phyloP scores from a whole-genome alignment of 2,329 filamentous ascomycete genomes.

The Intubia oerlemansii region DNA sequence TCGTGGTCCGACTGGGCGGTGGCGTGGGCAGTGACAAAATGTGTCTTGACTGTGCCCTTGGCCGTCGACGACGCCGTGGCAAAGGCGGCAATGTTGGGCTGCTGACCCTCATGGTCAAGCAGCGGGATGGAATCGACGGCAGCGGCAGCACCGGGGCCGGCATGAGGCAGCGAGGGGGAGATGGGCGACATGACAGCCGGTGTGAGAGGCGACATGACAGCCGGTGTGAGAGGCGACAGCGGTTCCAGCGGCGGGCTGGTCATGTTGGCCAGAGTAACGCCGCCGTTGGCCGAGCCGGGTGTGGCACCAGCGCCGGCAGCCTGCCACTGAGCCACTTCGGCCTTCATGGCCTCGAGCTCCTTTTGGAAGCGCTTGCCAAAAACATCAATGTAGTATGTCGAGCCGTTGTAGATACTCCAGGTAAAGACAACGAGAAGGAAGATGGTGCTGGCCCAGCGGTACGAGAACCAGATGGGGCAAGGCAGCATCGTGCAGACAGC shows the following conservation, averaged over 20 bases:
- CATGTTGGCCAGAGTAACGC: too few species aligned
- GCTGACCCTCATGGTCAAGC: conserved; percentile 21
- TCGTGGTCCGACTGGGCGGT: conserved; percentile 3
- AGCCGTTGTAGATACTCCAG: conserved; percentile 93
- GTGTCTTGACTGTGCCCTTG: conserved; percentile 2
- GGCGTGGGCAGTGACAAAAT: background rate
- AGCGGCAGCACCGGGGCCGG: too few species aligned
- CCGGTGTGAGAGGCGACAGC: too few species aligned
- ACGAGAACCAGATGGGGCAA: conserved; percentile 89
- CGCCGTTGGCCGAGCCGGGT: too few species aligned
- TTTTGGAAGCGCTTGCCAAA: conserved; percentile 95
- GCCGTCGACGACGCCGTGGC: too few species aligned
- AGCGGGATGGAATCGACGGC: too few species aligned
- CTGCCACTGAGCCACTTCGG: conserved; percentile 85
- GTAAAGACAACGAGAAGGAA: conserved; percentile 73
- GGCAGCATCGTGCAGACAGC: conserved; percentile 85
- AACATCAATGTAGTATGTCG: conserved; percentile 94
- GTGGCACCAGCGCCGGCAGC: too few species aligned
- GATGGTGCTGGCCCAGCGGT: conserved; percentile 50
- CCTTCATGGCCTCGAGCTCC: conserved; percentile 73
- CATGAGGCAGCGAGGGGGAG: too few species aligned
- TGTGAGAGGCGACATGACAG: too few species aligned
- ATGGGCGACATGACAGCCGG: too few species aligned
- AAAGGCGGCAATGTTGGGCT: too few species aligned
- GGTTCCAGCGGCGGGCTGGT: too few species aligned